Evolutionary conservation across 2,329 filamentous ascomycete genomes (phyloP), one percentile per base, ranked within the genome.

Genomic region (Pseudogymnoascus sp.): DNA sequence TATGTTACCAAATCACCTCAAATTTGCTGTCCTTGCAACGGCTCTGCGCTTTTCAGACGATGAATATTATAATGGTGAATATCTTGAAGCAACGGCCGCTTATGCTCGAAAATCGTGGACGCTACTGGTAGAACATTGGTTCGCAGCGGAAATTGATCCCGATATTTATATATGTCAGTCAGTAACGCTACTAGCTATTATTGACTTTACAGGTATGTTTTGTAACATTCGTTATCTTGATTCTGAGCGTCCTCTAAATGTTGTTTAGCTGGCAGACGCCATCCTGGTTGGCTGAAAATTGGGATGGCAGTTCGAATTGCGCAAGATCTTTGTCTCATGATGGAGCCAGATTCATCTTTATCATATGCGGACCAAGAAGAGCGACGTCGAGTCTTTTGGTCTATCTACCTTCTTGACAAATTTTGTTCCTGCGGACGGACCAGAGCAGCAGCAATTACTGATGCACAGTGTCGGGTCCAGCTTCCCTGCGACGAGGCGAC

Each of bases 371-470:
- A 74, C 23, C 66, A 69, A 59, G 74, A 75, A 62, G 75, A 76
- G 63, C 68, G 73, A n/a, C 66, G 75, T 4, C 65, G 71, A 10
- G 69, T 73, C 0, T 77, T 76, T 56, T 77, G 75, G 75, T 77
- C 75, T 3, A 68, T 77, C 18, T 77, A 76, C 62, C 68, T 77
- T 5, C 66, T 76, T 1, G 75, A 77, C 62, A 71, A 70, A 35
- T 67, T 77, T 4, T 70, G 75, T 5, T 75, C 73, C 12, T 76
- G 75, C 63, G 74, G 72, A 2, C 70, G 72, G 5, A 69, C 70
- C 37, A 69, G 75, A 16, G 73, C 75, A 1, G 69, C 73, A 2
- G 71, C 73, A 4, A 69, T 77, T 37, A 65, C 69, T 1, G 74
- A 76, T 53, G 69, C 69, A 4, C 69, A 74, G 40, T 76, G 73